Percentiles rank a stretch among this genome's conserved stretches.
Conservation (phyloP, 2,329 filamentous ascomycete species). For the Neoascochyta sp. region DNA sequence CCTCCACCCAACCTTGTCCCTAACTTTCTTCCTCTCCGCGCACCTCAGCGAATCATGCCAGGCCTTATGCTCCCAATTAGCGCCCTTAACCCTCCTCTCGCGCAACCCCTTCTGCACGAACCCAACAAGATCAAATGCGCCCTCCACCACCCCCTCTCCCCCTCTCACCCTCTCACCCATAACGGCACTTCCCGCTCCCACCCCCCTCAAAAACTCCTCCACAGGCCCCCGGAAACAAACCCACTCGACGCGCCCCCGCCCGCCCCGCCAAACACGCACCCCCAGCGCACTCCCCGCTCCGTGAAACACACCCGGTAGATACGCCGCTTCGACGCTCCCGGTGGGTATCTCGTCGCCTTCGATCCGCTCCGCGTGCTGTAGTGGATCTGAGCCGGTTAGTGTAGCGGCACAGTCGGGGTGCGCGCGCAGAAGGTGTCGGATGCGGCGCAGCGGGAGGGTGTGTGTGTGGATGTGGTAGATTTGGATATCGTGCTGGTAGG, state of each 20-base stretch:
- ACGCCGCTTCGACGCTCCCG: slow-evolving; percentile 16
- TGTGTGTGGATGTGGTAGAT: slow-evolving; percentile 20
- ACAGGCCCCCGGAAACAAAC: slow-evolving; percentile 15
- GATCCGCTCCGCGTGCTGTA: slow-evolving; percentile 1
- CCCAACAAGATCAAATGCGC: slow-evolving; percentile 23
- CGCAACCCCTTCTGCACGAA: slow-evolving; percentile 7
- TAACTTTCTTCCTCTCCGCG: slow-evolving; percentile 37
- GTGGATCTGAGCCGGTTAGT: slow-evolving; percentile 11
- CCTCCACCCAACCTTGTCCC: slow-evolving; percentile 10
- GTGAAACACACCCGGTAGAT: slow-evolving; percentile 15
- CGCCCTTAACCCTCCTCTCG: slow-evolving; percentile 3
- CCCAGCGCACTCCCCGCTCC: slow-evolving; percentile 20
- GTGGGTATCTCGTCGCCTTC: slow-evolving; percentile 16
- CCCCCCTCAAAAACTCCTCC: too few species aligned
- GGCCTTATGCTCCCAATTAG: slow-evolving; percentile 16
- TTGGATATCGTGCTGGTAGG: slow-evolving; percentile 10
- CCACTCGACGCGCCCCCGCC: slow-evolving; percentile 16
- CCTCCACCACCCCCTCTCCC: too few species aligned
- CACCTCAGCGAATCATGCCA: slow-evolving; percentile 14
- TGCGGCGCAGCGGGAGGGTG: slow-evolving; percentile 3
- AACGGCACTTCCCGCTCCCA: too few species aligned
- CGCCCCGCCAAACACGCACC: slow-evolving; percentile 8
- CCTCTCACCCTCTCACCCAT: slow-evolving; percentile 5
- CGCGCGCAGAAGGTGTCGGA: slow-evolving; percentile 4
- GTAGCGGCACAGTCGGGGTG: slow-evolving; percentile 9